Conservation (phyloP, 1,284 basidiomycete genomes). For the Cryptococcus deneoformans region DNA sequence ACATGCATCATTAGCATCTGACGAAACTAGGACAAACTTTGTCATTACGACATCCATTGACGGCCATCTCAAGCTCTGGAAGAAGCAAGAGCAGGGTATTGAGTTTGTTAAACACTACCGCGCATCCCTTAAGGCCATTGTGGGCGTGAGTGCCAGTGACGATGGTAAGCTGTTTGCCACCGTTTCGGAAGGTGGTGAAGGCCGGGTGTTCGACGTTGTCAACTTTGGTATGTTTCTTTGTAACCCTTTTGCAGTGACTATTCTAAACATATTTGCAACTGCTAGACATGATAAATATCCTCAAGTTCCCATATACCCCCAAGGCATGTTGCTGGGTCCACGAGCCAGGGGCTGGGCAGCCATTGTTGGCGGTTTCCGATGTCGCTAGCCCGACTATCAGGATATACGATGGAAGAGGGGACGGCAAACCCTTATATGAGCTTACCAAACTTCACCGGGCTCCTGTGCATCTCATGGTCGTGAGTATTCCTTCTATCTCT, state of each 20-base stretch:
- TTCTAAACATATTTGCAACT: neutral
- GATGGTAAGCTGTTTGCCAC: slow-evolving; percentile 93
- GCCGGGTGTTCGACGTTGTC: slow-evolving; percentile 95
- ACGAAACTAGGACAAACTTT: slow-evolving; percentile 73
- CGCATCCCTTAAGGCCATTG: slow-evolving; percentile 79
- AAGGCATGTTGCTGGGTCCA: slow-evolving; percentile 93
- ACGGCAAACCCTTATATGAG: slow-evolving; percentile 69
- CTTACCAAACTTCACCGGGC: slow-evolving; percentile 75
- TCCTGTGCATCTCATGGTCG: slow-evolving; percentile 87
- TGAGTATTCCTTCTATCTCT: slow-evolving; percentile 52
- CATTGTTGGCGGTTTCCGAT: slow-evolving; percentile 88
- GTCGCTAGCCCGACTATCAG: slow-evolving; percentile 69
- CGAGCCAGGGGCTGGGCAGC: slow-evolving; percentile 77
- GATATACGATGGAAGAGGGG: slow-evolving; percentile 90
- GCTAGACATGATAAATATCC: slow-evolving; percentile 97
- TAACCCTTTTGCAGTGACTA: neutral
- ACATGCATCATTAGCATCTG: neutral
- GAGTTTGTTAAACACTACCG: slow-evolving; percentile 94
- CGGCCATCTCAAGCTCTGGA: slow-evolving; percentile 97
- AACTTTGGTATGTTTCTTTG: slow-evolving; percentile 74
- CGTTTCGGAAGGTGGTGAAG: slow-evolving; percentile 76
- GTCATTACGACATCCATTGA: slow-evolving; percentile 92
- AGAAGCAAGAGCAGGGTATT: slow-evolving; percentile 89
- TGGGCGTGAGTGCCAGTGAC: slow-evolving; percentile 78
- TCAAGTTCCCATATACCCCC: slow-evolving; percentile 76